These are phyloP conservation scores for Penicillium sp. DNA, from an alignment of 2,329 filamentous ascomycete species.

Conservation along the genomic window DNA sequence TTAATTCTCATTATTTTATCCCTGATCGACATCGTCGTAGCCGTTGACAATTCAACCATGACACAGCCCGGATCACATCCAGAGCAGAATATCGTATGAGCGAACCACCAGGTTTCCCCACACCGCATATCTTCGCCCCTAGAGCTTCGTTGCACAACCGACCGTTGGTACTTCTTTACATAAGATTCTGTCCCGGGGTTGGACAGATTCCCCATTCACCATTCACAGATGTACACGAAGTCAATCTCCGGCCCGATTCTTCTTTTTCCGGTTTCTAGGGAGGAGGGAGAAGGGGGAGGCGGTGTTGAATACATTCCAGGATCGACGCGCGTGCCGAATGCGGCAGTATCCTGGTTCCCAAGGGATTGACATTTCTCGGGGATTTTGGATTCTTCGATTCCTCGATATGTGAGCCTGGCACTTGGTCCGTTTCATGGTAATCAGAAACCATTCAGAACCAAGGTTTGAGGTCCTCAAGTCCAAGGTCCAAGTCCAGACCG, in stretches of 20 bases:
- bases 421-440: neutral
- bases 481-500: neutral
- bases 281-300: constrained; percentile 21
- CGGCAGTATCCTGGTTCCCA: constrained; percentile 2
- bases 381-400: constrained; percentile 2
- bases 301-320: constrained; percentile 20
- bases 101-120: neutral
- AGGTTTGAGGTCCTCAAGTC: no score
- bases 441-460: neutral
- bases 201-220: no score
- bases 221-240: neutral
- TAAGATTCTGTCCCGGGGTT: neutral
- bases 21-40: neutral
- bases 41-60: constrained; percentile 1
- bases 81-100: neutral
- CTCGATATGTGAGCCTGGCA: neutral
- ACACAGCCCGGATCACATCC: neutral
- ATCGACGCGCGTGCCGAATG: constrained; percentile 23
- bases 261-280: constrained; percentile 4
- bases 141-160: neutral
- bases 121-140: neutral
- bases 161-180: neutral
- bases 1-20: neutral
- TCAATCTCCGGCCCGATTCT: no score
- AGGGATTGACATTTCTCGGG: constrained; percentile 13